Conservation (phyloP, 176 grass and related monocot genomes). For the Triticum urartu region DNA sequence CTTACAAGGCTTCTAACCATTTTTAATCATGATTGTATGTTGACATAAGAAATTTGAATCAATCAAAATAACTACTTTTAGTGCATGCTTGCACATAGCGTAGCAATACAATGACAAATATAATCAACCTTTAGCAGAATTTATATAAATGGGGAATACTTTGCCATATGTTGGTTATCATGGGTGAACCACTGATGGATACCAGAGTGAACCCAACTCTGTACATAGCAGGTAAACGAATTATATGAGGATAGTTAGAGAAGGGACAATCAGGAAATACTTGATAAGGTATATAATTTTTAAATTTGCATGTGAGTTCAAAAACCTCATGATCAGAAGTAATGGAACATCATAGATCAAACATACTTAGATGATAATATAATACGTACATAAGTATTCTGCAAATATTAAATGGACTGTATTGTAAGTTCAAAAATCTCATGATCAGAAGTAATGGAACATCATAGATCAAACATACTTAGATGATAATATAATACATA, state of each 20-base stretch:
- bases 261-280: neutral
- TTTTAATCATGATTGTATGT: neutral
- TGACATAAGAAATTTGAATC: neutral
- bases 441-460: neutral
- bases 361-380: neutral
- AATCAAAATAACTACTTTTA: constrained; percentile 1
- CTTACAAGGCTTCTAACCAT: neutral
- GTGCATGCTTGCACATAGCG: neutral
- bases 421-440: neutral
- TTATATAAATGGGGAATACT: neutral
- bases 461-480: constrained; percentile 10
- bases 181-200: neutral
- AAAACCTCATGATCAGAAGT: neutral
- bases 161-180: neutral
- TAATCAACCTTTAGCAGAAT: constrained; percentile 16
- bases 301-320: neutral
- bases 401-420: too few species aligned
- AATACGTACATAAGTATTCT: neutral
- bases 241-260: constrained; percentile 1
- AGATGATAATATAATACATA: neutral
- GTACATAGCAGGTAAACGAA: neutral
- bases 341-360: constrained; percentile 5
- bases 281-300: neutral
- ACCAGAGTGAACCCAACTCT: neutral
- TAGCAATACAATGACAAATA: neutral